These are phyloP conservation scores for Rosa lucieae DNA, from an alignment of 306 rosid genomes.

Conservation along the genomic window DNA sequence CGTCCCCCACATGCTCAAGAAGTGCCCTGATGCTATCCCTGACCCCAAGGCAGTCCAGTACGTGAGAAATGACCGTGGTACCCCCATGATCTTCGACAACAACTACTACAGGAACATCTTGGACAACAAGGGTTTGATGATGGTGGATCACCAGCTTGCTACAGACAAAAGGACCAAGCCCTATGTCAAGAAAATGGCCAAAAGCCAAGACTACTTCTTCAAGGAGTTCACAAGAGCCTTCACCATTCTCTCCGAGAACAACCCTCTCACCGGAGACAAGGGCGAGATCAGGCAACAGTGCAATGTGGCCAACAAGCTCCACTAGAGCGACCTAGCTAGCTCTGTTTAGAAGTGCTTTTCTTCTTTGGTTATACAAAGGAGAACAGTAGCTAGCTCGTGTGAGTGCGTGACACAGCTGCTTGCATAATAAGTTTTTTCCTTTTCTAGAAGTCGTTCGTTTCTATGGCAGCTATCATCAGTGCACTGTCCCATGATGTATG, in stretches of 20 bases:
- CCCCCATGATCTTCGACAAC: conserved; percentile 91
- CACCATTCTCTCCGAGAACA: conserved; percentile 80
- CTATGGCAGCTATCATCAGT: conserved; percentile 4
- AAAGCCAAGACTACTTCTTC: conserved; percentile 86
- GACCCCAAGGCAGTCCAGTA: conserved; percentile 97
- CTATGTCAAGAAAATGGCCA: conserved; percentile 95
- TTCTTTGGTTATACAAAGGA: conserved; percentile 30
- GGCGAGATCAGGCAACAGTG: conserved; percentile 95
- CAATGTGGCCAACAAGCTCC: conserved; percentile 79
- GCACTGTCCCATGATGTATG: conserved; percentile 30
- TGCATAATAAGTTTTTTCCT: conserved; percentile 24
- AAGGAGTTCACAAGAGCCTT: conserved; percentile 82
- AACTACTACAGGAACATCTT: conserved; percentile 92
- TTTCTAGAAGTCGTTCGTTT: conserved; percentile 1
- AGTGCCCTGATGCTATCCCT: conserved; percentile 89
- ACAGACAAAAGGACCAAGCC: conserved; percentile 88
- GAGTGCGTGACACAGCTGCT: conserved; percentile 19
- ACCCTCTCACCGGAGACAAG: conserved; percentile 84
- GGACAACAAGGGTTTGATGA: conserved; percentile 84
- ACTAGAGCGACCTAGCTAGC: conserved; percentile 31
- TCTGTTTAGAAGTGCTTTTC: conserved; percentile 10
- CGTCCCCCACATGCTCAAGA: conserved; percentile 86
- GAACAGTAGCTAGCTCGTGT: conserved; percentile 19
- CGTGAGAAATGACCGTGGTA: conserved; percentile 95
- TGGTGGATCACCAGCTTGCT: conserved; percentile 87